A percentile compares a stretch with the other conserved stretches of the same genome.
phyloP scores from a whole-genome alignment of 495 filamentous ascomycete species.

The Sphaerosporella brunnea region DNA sequence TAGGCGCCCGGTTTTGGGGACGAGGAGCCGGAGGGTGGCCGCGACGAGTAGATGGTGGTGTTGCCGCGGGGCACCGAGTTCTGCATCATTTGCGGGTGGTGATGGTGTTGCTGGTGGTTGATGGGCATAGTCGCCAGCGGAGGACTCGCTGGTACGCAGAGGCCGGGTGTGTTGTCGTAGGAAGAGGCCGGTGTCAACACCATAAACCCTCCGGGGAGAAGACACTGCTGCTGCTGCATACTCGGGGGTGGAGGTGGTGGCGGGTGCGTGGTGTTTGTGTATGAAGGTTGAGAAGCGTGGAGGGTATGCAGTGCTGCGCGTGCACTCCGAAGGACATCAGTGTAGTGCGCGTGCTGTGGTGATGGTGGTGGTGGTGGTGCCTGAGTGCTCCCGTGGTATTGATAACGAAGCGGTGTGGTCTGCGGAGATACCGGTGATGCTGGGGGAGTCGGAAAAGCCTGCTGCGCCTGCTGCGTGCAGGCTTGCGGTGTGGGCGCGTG shows the following conservation, averaged over 20 bases:
- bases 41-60: conserved; percentile 23
- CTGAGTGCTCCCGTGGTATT: background rate
- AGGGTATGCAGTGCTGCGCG: conserved; percentile 4
- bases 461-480: conserved; percentile 9
- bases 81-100: conserved; percentile 13
- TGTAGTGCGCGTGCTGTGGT: conserved; percentile 2
- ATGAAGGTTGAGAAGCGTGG: background rate
- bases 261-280: conserved; percentile 14
- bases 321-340: background rate
- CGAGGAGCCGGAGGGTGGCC: conserved; percentile 8
- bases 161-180: conserved; percentile 15
- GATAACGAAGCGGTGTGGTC: conserved; percentile 1
- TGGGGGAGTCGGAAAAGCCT: conserved; percentile 20
- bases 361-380: no score
- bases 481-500: conserved; percentile 5
- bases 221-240: conserved; percentile 7
- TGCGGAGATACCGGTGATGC: conserved; percentile 16
- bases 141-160: conserved; percentile 21
- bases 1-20: background rate
- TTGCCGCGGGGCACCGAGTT: conserved; percentile 17
- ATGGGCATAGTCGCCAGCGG: conserved; percentile 17
- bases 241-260: conserved; percentile 14
- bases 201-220: conserved; percentile 24
- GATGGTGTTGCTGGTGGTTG: conserved; percentile 19
- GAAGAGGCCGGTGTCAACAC: conserved; percentile 20